phyloP scores from a whole-genome alignment of 2,329 filamentous ascomycete species.

The Aaosphaeria arxii region DNA sequence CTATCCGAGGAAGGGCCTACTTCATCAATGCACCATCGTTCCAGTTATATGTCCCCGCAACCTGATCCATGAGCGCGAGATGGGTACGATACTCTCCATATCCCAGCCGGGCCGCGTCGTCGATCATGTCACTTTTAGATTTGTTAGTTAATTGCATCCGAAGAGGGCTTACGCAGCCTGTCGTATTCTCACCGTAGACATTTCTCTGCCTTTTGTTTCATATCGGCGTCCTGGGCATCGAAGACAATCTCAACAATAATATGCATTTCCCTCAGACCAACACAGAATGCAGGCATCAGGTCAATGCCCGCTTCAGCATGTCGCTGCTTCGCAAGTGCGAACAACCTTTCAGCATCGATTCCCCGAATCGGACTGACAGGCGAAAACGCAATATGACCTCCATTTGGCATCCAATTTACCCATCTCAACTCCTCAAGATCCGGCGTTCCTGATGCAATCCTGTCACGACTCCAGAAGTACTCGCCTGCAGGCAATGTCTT shows the following conservation, averaged over 20 bases:
- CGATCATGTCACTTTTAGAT: slow-evolving; percentile 14
- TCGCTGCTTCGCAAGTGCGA: slow-evolving; percentile 21
- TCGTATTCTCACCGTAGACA: slow-evolving; percentile 12
- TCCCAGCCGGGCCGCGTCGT: slow-evolving; percentile 39
- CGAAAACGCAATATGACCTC: slow-evolving; percentile 44
- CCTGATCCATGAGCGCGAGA: slow-evolving; percentile 47
- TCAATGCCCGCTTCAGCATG: slow-evolving; percentile 18
- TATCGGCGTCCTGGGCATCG: slow-evolving; percentile 19
- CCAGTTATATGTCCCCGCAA: slow-evolving; percentile 47
- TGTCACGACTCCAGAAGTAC: slow-evolving; percentile 17
- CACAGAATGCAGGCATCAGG: slow-evolving; percentile 21
- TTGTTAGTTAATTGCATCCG: neutral
- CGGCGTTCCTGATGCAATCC: slow-evolving; percentile 16
- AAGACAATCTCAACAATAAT: slow-evolving; percentile 35
- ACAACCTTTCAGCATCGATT: slow-evolving; percentile 40
- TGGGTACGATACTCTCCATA: slow-evolving; percentile 50
- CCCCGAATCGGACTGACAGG: slow-evolving; percentile 47
- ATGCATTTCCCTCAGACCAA: slow-evolving; percentile 43
- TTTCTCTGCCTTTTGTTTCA: slow-evolving; percentile 19
- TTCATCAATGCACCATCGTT: slow-evolving; percentile 42
- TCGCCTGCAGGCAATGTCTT: slow-evolving; percentile 12
- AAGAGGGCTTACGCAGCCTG: neutral
- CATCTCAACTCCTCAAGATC: slow-evolving; percentile 38
- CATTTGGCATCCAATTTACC: slow-evolving; percentile 43
- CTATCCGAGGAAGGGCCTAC: too few relatives aligned